Base-by-base conservation (phyloP, 306 rosid species). In the Cicer yamashitae region DNA sequence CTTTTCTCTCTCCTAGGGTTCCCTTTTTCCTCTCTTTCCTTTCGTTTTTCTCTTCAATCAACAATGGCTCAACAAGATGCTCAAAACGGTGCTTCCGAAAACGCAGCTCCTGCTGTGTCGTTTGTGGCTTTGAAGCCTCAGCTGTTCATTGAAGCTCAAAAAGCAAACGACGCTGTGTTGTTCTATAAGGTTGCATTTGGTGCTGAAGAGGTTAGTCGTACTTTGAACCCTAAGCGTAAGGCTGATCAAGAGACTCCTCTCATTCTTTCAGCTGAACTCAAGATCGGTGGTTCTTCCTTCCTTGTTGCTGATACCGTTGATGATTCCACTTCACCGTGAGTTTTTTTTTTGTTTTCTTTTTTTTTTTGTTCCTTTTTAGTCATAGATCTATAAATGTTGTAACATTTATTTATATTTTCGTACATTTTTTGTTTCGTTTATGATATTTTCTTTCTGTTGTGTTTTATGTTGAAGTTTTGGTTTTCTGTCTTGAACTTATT, bases 141-240 rank as follows among this genome's bases (percentile, higher is more conserved):
- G 70, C 82, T 93, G 6, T 13, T 84, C 0, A 89, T 93, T 7
- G 87, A 93, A 41, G 91, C 93, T 7, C 88, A 90, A 0, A 93
- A 93, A 78, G 94, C 89, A 0, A 84, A 53, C 59, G 97, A 89
- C 6, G 98, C 97, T 2, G 84, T 93, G 14, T 14, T 6, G 82
- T 93, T 91, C 88, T 93, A 91, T 83, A 88, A 89, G 82, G 66
- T 85, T 0, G 98, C 86, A 12, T 91, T 89, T 14, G 98, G 90
- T 1, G 98, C 97, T 0, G 92, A 83, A 44, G 98, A 93, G 73
- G 74, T 88, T 38, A 9, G 77, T 57, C 97, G 94, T 12, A 34
- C 81, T 7, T 2, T 80, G 37, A 79, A 87, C 74, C 75, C 96
- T 3, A 93, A 93, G 84, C 96, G 98, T 51, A 93, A 93, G 84